Conservation (phyloP, 1,284 basidiomycete genomes). For the Polyporus tsugae region DNA sequence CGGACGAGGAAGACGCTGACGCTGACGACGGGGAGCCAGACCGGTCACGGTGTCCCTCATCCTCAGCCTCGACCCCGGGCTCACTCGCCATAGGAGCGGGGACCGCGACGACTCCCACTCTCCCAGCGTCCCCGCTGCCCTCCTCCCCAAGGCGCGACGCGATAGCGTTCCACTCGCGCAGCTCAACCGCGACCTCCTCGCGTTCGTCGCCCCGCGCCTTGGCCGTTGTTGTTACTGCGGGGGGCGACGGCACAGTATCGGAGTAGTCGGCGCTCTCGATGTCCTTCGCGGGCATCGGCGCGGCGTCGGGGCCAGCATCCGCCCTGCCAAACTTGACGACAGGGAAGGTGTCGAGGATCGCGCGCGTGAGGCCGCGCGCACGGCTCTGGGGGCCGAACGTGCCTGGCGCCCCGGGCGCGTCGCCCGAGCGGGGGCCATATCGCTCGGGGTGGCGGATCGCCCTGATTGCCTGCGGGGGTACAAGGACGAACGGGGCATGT, state of each 20-base stretch:
- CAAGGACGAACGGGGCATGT: slow-evolving; percentile 3
- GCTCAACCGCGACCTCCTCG: slow-evolving; percentile 28
- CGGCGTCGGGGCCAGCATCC: slow-evolving; percentile 22
- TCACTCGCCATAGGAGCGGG: slow-evolving; percentile 6
- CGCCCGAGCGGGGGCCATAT: slow-evolving; percentile 76
- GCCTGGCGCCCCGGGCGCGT: slow-evolving; percentile 44
- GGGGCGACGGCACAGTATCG: slow-evolving; percentile 5
- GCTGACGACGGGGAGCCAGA: slow-evolving; percentile 21
- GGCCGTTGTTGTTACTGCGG: neutral
- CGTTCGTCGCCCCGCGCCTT: neutral
- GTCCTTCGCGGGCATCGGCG: slow-evolving; percentile 41
- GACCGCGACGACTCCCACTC: neutral
- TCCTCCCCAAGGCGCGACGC: slow-evolving; percentile 18
- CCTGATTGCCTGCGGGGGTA: slow-evolving; percentile 67
- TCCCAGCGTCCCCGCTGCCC: slow-evolving; percentile 1
- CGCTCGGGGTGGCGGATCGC: slow-evolving; percentile 90
- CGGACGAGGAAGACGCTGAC: slow-evolving; percentile 20
- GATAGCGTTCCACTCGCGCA: slow-evolving; percentile 27
- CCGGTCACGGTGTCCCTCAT: neutral
- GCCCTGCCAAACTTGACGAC: slow-evolving; percentile 81
- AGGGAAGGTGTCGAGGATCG: slow-evolving; percentile 94
- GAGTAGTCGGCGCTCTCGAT: slow-evolving; percentile 38
- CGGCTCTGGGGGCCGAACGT: slow-evolving; percentile 64
- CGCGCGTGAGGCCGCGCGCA: slow-evolving; percentile 83
- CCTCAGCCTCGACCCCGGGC: slow-evolving; percentile 9